Evolutionary conservation across 768 basidiomycete species (phyloP), one percentile per base, ranked within the genome.

Genomic region (Floccularia luteovirens): DNA sequence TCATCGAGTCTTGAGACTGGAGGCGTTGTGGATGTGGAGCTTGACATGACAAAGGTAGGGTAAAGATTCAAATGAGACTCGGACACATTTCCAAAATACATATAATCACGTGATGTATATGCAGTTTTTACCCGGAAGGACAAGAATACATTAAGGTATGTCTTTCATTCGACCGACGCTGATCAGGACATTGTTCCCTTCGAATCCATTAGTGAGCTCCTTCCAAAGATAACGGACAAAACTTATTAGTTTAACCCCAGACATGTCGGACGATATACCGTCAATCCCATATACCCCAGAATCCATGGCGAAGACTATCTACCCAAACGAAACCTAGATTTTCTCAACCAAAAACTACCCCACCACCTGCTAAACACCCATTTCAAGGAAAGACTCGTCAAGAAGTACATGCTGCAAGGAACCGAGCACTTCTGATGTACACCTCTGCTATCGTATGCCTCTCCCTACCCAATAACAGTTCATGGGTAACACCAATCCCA

Each of bases 371-470:
- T 30, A 24, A 41, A 17, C 43, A 44, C 13, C 23, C 19, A 17
- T 16, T 13, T 10, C 6, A 41, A 17, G 7, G 16, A n/a, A 54
- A 56, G 39, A 47, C 63, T 1, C 54, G 65, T 23, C 54, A 56
- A 39, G 57, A 67, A 31, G 55, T 76, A 28, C 72, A 78, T 54
- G 71, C 69, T 2, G 64, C 60, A 22, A 75, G 52, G 51, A 93
- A 92, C 51, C 73, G 82, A 27, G 78, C 76, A 31, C 60, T 93
- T 46, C 63, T 90, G 43, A 82, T 93, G 81, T 94, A 93, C 59
- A 76, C 79, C 13, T 74, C 84, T 17, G 88, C 91, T 2, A 79
- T 84, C 40, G 85, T 91, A 66, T 42, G 85, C 65, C 31, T 31
- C 28, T 16, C 24, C 19, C 14, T 37, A 34, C 31, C 17, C 31